phyloP scores from a whole-genome alignment of 2,329 filamentous ascomycete species.

The Cladophialophora psammophila region DNA sequence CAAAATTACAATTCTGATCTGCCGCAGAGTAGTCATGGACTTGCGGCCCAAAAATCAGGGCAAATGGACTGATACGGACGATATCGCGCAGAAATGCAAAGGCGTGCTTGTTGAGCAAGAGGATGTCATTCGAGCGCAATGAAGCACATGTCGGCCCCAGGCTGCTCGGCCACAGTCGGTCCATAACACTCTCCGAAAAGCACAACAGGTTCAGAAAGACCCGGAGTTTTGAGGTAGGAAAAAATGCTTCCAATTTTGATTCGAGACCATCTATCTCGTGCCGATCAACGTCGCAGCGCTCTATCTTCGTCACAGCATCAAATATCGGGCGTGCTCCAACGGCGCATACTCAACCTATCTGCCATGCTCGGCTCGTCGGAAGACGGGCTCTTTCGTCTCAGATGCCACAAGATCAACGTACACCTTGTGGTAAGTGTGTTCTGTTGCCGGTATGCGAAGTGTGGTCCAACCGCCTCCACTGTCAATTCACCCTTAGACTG shows the following conservation, averaged over 20 bases:
- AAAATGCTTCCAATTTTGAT: constrained; percentile 22
- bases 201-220: not conserved
- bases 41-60: not conserved
- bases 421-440: constrained; percentile 1
- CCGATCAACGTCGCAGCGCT: constrained; percentile 18
- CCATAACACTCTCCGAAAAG: not conserved
- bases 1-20: constrained; percentile 3
- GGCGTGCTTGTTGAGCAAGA: not conserved
- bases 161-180: not conserved
- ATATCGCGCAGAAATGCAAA: not conserved
- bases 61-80: not conserved
- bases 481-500: constrained; percentile 27
- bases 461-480: constrained; percentile 17
- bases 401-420: not conserved
- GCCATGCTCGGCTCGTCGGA: constrained; percentile 24
- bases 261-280: constrained; percentile 30
- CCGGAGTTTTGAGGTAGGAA: not conserved
- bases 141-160: not conserved
- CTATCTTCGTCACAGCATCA: constrained; percentile 28
- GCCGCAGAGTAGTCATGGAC: not conserved
- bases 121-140: not conserved
- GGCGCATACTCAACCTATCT: constrained; percentile 20
- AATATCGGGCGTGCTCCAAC: constrained; percentile 25
- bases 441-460: not conserved
- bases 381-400: constrained; percentile 13